Conservation (phyloP, 352 stramenopile genomes). For the Phytophthora cajani region DNA sequence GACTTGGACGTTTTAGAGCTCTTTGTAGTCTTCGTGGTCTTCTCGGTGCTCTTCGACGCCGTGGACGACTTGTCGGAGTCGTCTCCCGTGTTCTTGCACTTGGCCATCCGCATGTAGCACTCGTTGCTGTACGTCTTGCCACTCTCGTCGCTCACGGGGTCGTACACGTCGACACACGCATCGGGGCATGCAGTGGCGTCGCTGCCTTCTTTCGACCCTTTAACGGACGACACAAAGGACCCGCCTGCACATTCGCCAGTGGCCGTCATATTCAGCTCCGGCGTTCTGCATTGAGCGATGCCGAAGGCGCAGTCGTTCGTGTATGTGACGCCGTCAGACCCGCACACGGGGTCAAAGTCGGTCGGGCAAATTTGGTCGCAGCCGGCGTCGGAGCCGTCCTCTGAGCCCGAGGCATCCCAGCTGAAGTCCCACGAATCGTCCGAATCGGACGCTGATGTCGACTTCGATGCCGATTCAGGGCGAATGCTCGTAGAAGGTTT, state of each 20-base stretch:
- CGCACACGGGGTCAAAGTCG: conserved; percentile 37
- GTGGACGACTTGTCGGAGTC: conserved; percentile 19
- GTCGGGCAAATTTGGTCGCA: conserved; percentile 35
- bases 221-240: conserved; percentile 12
- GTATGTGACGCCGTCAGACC: conserved; percentile 42
- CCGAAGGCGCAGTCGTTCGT: conserved; percentile 29
- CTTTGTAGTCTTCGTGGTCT: conserved; percentile 21
- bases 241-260: conserved; percentile 23
- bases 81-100: conserved; percentile 42
- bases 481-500: conserved; percentile 1
- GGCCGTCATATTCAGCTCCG: conserved; percentile 11
- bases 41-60: conserved; percentile 9
- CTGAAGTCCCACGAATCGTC: conserved; percentile 23
- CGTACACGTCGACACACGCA: conserved; percentile 46
- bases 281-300: conserved; percentile 29
- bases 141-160: conserved; percentile 43
- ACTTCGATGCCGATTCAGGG: conserved; percentile 3
- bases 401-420: conserved; percentile 25
- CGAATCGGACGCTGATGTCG: background rate
- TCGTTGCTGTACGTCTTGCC: conserved; percentile 46
- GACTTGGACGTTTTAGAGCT: conserved; percentile 21
- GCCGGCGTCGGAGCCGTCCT: conserved; percentile 20
- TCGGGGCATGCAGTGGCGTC: conserved; percentile 28
- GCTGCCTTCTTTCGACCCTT: conserved; percentile 15
- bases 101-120: conserved; percentile 45